Percentiles rank a stretch among this genome's conserved stretches.
These are phyloP conservation scores for Akebia trifoliata DNA, from an alignment of 164 flowering plant genomes.

Conservation along the genomic window DNA sequence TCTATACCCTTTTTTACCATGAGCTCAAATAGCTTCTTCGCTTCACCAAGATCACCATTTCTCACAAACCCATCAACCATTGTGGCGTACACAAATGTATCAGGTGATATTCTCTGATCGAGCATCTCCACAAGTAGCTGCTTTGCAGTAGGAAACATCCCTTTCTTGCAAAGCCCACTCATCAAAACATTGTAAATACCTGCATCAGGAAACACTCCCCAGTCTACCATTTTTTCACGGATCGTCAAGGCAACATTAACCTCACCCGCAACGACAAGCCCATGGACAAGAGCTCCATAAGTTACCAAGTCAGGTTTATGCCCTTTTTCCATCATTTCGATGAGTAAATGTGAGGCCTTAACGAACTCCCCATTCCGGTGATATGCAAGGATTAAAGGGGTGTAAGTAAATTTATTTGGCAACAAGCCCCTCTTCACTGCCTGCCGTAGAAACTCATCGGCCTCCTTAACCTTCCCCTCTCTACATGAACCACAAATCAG, in stretches of 20 bases:
- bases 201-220: constrained; percentile 62
- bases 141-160: constrained; percentile 48
- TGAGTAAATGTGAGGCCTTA: constrained; percentile 43
- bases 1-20: constrained; percentile 36
- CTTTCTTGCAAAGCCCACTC: constrained; percentile 69
- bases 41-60: constrained; percentile 52
- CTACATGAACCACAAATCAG: constrained; percentile 47
- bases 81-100: constrained; percentile 59
- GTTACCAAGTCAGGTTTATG: constrained; percentile 51
- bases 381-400: constrained; percentile 54
- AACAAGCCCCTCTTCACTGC: constrained; percentile 36
- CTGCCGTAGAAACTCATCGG: constrained; percentile 41
- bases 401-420: constrained; percentile 57
- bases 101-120: constrained; percentile 45
- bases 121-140: constrained; percentile 66
- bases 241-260: constrained; percentile 52
- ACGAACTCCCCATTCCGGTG: constrained; percentile 36
- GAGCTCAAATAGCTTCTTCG: constrained; percentile 46
- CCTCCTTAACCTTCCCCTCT: constrained; percentile 52
- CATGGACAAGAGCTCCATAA: constrained; percentile 70
- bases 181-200: constrained; percentile 65
- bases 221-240: constrained; percentile 50
- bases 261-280: constrained; percentile 59
- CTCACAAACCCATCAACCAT: constrained; percentile 66
- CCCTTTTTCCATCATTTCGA: constrained; percentile 58